Base-by-base conservation (phyloP, 2,329 filamentous ascomycete species). In the Epichloe aotearoae region DNA sequence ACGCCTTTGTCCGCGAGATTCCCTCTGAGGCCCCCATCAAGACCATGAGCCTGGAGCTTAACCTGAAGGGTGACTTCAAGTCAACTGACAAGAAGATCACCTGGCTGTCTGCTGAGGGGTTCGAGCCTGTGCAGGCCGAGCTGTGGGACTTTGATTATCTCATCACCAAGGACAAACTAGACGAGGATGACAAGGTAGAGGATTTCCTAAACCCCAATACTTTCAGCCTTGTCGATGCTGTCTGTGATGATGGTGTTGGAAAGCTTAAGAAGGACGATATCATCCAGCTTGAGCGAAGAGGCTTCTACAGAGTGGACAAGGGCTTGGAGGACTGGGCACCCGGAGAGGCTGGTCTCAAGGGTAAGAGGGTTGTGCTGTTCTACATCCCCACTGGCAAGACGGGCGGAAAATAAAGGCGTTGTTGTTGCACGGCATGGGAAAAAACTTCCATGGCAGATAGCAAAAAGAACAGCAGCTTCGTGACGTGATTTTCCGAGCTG, bases 71-170 rank as follows among this genome's bases (percentile, higher is more conserved):
- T 51, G 91, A 97, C 66, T 87, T 97, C 67, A 95, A 95, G 75
- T 84, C 87, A 63, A 97, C 91, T 0, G 83, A 88, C 62, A 96
- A 96, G 80, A 97, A 97, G 76, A 81, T 97, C 38, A 96, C 90
- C 1, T 97, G 91, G 91, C 73, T 97, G 46, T 84, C 88, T 1
- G 79, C 77, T 1, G 80, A 87, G 57, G 79, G 79, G 43, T 86
- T 91, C 70, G 79, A 85, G 52, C 77, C 95, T 0, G 75, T 95
- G 14, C 82, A 83, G 7, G 83, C 93, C 20, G 87, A 95, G 68
- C 77, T 95, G 11, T 91, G 90, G 69, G 89, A 96, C 59, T 97
- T 96, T 65, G 91, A 95, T 69, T 91, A 94, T 70, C 77, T 97
- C 46, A 85, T 97, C 63, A 94, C 85, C 53, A 97, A 96, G 76